A percentile compares a stretch with the other conserved stretches of the same genome.
Conservation (phyloP, 495 filamentous ascomycete species). For the Neurospora africana region DNA sequence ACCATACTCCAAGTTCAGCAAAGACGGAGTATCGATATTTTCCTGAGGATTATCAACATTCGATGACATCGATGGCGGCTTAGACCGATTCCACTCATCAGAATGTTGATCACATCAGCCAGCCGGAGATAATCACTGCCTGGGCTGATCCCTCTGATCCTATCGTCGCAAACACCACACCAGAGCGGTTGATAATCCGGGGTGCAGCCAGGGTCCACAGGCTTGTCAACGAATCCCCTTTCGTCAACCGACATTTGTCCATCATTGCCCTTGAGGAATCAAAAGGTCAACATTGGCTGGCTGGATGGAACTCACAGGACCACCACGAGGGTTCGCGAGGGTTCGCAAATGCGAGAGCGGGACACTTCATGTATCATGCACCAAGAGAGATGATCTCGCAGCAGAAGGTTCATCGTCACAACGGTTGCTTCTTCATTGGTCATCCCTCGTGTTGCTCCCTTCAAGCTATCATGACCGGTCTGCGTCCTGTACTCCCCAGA, state of each 20-base stretch:
- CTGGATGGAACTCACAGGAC: not conserved
- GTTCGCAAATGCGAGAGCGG: not conserved
- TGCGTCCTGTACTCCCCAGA: not conserved
- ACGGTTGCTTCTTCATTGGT: not conserved
- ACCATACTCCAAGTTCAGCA: not conserved
- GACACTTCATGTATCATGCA: not conserved
- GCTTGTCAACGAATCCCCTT: not conserved
- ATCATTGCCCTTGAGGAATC: not conserved
- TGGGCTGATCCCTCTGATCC: not conserved
- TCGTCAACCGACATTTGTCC: not conserved
- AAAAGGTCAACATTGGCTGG: not conserved
- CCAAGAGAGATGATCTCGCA: not conserved
- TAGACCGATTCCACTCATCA: no score
- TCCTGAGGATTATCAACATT: not conserved
- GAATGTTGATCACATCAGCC: not conserved
- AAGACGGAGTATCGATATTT: not conserved
- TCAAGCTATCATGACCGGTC: not conserved
- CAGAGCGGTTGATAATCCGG: not conserved
- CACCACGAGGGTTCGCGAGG: not conserved
- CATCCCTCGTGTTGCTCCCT: not conserved
- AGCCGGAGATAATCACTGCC: not conserved
- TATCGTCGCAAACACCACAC: not conserved
- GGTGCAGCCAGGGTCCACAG: not conserved
- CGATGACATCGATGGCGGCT: no score
- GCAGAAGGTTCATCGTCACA: not conserved